Conservation (phyloP, 495 filamentous ascomycete genomes). For the Oidiodendron maius region DNA sequence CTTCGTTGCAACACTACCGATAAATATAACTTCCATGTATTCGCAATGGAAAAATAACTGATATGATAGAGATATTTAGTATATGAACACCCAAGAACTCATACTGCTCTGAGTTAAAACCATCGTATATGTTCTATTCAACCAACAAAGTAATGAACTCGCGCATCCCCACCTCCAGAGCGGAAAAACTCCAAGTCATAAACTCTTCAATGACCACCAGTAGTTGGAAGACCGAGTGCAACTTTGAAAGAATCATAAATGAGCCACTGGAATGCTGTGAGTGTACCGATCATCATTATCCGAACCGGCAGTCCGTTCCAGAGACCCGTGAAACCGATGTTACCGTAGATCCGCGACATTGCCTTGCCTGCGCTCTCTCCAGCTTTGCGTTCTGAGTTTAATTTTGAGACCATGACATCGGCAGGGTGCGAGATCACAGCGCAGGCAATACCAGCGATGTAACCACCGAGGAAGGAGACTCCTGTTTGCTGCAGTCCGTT, state of each 20-base stretch:
- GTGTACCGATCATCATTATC: conserved; percentile 58
- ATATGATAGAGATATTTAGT: too few species aligned
- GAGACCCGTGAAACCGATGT: conserved; percentile 62
- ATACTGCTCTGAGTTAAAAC: too few species aligned
- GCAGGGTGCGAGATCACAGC: conserved; percentile 59
- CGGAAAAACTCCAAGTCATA: too few species aligned
- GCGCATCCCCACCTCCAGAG: too few species aligned
- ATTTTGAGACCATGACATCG: conserved; percentile 59
- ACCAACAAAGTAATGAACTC: too few species aligned
- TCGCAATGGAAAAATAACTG: too few species aligned
- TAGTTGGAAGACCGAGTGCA: conserved; percentile 62
- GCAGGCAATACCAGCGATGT: conserved; percentile 67
- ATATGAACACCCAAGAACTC: too few species aligned
- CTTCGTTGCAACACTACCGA: too few species aligned
- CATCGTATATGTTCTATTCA: too few species aligned
- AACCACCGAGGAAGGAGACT: conserved; percentile 63
- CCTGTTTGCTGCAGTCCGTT: conserved; percentile 60
- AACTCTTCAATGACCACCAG: conserved; percentile 24
- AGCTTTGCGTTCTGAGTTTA: conserved; percentile 34
- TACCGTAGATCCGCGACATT: conserved; percentile 62
- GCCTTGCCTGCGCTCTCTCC: conserved; percentile 58
- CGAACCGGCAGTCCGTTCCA: conserved; percentile 66
- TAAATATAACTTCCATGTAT: too few species aligned
- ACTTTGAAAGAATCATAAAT: conserved; percentile 79
- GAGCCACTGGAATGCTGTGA: conserved; percentile 72